Evolutionary conservation across 495 filamentous ascomycete genomes (phyloP).

Genomic region (Lophiotrema nucula): DNA sequence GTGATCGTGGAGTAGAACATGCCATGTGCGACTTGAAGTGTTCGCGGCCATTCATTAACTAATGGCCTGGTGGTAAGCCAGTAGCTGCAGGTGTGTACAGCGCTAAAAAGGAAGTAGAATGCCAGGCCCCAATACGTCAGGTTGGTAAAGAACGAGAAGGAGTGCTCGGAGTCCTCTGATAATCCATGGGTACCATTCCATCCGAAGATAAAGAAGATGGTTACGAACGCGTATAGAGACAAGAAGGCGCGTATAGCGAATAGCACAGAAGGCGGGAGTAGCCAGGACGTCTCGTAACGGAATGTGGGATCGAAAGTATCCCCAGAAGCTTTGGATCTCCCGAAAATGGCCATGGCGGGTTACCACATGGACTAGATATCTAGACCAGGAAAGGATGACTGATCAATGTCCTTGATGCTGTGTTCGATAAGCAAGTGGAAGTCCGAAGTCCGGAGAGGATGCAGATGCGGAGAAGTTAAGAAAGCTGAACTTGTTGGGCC

Average conservation of each 20-base stretch:
- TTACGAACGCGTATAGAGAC: conserved; percentile 68
- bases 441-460: too few species aligned
- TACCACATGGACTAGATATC: too few species aligned
- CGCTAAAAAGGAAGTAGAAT: conserved; percentile 69
- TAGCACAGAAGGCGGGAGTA: conserved; percentile 63
- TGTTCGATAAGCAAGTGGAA: too few species aligned
- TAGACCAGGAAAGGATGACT: too few species aligned
- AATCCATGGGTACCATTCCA: conserved; percentile 51
- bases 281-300: conserved; percentile 74
- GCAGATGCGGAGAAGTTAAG: too few species aligned
- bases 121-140: conserved; percentile 76
- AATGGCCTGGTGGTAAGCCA: conserved; percentile 52
- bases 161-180: conserved; percentile 41
- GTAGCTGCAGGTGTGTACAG: conserved; percentile 67
- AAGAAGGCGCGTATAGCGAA: conserved; percentile 59
- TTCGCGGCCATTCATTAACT: conserved; percentile 59
- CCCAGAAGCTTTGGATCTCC: too few species aligned
- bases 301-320: conserved; percentile 36
- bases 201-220: conserved; percentile 65
- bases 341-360: too few species aligned
- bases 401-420: too few species aligned
- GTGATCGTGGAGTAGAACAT: conserved; percentile 65
- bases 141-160: conserved; percentile 79
- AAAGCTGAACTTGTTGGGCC: too few species aligned
- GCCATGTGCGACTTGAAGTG: conserved; percentile 63